Evolutionary conservation across 306 rosid genomes (phyloP), one percentile per base, ranked within the genome.

Genomic region (Aeschynomene evenia): DNA sequence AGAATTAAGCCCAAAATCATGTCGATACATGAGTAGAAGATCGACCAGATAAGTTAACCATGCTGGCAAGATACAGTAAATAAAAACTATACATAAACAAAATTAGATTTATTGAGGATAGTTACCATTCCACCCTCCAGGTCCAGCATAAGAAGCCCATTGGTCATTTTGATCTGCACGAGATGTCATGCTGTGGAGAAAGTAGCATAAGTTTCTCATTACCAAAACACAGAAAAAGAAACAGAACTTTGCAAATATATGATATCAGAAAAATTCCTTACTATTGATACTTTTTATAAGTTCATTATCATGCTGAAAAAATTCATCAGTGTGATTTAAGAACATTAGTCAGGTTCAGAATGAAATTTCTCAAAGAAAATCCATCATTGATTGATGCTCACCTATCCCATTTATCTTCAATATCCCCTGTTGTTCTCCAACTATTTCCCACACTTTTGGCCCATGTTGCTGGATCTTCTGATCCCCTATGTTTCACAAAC

Each of bases 51-150:
- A n/a, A n/a, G n/a, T n/a, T n/a, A n/a, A n/a, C n/a, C n/a, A n/a
- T n/a, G n/a, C n/a, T n/a, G n/a, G n/a, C n/a, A 28, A 19, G 52
- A 31, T 12, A 18, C 11, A 42, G 14, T 36, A 73, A 62, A 66
- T 15, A 39, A 28, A 45, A 71, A 37, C 40, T 45, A 45, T 16
- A 53, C 43, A 18, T 22, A 13, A 29, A 70, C 62, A 15, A 7
- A n/a, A 11, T 34, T 15, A 33, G 45, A 39, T 39, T n/a, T 2
- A 10, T 34, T 56, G 63, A 43, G 39, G 7, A 49, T 18, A 5
- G 33, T 76, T 82, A 87, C 95, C 96, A 75, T 90, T 90, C 96
- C 96, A 90, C 46, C 91, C 91, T 43, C 95, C 91, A 45, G 91
- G 95, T 79, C 83, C 83, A 55, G 95, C 96, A 70, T 80, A 85